Evolutionary conservation across 2,329 filamentous ascomycete genomes (phyloP).

Genomic region (Penicillium corylophilum): DNA sequence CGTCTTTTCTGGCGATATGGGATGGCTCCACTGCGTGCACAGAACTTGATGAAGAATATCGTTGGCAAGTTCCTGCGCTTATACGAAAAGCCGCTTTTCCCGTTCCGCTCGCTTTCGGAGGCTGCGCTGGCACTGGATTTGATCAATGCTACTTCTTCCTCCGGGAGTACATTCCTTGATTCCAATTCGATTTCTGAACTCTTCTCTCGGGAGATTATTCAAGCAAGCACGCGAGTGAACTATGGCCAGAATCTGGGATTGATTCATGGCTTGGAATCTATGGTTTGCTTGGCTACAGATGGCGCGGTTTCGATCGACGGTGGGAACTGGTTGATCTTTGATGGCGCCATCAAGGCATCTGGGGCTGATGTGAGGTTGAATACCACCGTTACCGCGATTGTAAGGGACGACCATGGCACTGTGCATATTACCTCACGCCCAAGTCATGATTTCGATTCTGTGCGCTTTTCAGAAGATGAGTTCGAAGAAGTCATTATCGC

Average conservation of each 20-base stretch:
- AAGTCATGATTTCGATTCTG: slow-evolving; percentile 10
- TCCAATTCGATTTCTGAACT: slow-evolving; percentile 64
- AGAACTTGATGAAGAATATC: slow-evolving; percentile 68
- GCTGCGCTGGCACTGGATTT: slow-evolving; percentile 68
- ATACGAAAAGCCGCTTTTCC: slow-evolving; percentile 80
- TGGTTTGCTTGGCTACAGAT: slow-evolving; percentile 88
- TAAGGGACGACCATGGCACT: slow-evolving; percentile 37
- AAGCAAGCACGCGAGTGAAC: slow-evolving; percentile 89
- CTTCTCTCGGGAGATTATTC: slow-evolving; percentile 79
- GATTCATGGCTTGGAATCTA: slow-evolving; percentile 85
- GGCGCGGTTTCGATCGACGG: slow-evolving; percentile 76
- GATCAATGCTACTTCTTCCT: slow-evolving; percentile 62
- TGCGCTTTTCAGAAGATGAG: slow-evolving; percentile 16
- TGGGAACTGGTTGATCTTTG: slow-evolving; percentile 94
- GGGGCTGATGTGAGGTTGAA: slow-evolving; percentile 63
- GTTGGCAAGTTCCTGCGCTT: slow-evolving; percentile 73
- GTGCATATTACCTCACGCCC: slow-evolving; percentile 47
- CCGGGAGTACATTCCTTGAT: slow-evolving; percentile 70
- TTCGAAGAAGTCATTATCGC: slow-evolving; percentile 85
- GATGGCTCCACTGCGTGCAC: slow-evolving; percentile 69
- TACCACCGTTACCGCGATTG: slow-evolving; percentile 64
- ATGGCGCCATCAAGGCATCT: slow-evolving; percentile 70
- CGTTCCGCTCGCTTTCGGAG: slow-evolving; percentile 73
- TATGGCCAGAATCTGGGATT: slow-evolving; percentile 85
- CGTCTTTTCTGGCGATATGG: slow-evolving; percentile 87